Conservation (phyloP, 148 eudicot genomes). For the Pouteria glomerata region DNA sequence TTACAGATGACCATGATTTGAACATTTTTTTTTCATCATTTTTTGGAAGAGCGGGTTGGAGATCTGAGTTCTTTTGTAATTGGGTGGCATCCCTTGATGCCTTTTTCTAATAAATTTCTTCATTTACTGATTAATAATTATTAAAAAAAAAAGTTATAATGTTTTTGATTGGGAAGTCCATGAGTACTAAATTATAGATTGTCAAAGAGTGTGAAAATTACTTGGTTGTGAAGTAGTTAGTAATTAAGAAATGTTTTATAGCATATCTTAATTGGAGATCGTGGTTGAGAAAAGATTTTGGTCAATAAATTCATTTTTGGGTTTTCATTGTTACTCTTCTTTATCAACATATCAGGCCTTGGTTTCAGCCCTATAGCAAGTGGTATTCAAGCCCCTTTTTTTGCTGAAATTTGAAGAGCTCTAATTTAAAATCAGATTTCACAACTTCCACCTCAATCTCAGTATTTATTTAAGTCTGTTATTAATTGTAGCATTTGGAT, state of each 20-base stretch:
- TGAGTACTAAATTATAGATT: background rate
- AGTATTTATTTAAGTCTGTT: background rate
- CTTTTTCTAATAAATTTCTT: no score
- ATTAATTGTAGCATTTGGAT: background rate
- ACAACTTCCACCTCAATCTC: background rate
- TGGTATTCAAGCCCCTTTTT: no score
- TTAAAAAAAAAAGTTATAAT: no score
- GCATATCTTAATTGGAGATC: no score
- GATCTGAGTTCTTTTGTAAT: no score
- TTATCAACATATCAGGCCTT: background rate
- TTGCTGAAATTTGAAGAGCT: background rate
- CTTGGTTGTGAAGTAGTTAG: background rate
- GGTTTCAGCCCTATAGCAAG: background rate
- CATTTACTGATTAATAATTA: no score
- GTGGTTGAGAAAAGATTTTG: background rate
- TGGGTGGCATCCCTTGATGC: no score
- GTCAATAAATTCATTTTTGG: background rate
- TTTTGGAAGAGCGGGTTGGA: no score
- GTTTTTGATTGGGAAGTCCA: background rate
- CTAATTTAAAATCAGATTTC: background rate
- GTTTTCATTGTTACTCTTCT: background rate
- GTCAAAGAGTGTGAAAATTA: background rate
- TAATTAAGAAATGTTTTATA: no score
- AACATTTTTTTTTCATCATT: no score
- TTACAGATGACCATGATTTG: no score